These are phyloP conservation scores for Cladosporium velox DNA, from an alignment of 2,329 filamentous ascomycete genomes.

Conservation along the genomic window DNA sequence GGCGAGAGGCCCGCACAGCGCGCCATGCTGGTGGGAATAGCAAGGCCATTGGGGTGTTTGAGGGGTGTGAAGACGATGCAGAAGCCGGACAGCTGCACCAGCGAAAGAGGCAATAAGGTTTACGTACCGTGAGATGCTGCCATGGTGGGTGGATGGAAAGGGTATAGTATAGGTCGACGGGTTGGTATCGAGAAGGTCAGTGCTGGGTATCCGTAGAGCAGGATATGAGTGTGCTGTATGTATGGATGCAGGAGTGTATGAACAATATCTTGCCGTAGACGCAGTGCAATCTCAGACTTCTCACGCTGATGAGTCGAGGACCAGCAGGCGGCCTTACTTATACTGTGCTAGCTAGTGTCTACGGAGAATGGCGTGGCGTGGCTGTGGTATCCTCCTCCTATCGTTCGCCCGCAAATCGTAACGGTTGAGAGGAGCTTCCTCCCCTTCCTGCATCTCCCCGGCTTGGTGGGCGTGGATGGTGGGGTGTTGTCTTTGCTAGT, in stretches of 20 bases:
- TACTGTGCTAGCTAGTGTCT: background rate
- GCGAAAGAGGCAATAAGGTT: background rate
- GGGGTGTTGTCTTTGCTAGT: constrained; percentile 1
- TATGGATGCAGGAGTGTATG: background rate
- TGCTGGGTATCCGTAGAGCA: constrained; percentile 1
- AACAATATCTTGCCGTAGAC: background rate
- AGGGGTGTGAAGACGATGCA: background rate
- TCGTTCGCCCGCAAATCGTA: constrained; percentile 4
- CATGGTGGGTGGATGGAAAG: constrained; percentile 8
- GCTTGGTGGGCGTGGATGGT: background rate
- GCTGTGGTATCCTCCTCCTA: background rate
- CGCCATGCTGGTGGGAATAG: constrained; percentile 7
- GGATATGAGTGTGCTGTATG: background rate
- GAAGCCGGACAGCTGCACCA: constrained; percentile 1
- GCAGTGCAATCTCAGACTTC: background rate
- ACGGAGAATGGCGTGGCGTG: constrained; percentile 10
- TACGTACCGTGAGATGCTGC: constrained; percentile 12
- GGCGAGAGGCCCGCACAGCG: constrained; percentile 10
- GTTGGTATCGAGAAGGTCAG: constrained; percentile 3
- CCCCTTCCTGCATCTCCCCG: background rate
- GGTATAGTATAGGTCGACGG: background rate
- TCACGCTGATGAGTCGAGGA: background rate
- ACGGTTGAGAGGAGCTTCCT: constrained; percentile 8
- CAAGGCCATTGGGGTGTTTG: constrained; percentile 16
- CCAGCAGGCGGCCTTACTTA: constrained; percentile 4